Evolutionary conservation across 495 filamentous ascomycete species (phyloP).

Genomic region (Penicillium coprophilum): DNA sequence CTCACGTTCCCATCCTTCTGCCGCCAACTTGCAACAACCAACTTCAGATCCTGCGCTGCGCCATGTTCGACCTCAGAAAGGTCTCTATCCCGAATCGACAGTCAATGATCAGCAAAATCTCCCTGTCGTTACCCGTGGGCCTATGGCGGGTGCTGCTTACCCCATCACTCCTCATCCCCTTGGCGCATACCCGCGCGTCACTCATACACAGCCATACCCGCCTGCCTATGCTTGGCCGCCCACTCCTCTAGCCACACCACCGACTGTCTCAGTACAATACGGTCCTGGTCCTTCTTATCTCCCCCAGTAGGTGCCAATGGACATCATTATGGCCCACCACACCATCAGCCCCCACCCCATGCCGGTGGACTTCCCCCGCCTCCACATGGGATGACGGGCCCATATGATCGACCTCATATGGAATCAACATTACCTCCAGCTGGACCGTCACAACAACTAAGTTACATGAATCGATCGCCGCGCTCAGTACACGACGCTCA

Average conservation of each 20-base stretch:
- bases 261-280: slow-evolving; percentile 40
- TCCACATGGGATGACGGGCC: slow-evolving; percentile 26
- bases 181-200: slow-evolving; percentile 49
- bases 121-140: slow-evolving; percentile 61
- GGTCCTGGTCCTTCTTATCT: slow-evolving; percentile 30
- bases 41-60: slow-evolving; percentile 76
- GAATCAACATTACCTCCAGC: slow-evolving; percentile 31
- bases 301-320: slow-evolving; percentile 38
- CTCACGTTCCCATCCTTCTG: slow-evolving; percentile 68
- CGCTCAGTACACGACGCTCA: slow-evolving; percentile 29
- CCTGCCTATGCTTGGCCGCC: slow-evolving; percentile 63
- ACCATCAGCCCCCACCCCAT: slow-evolving; percentile 26
- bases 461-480: slow-evolving; percentile 38
- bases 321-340: slow-evolving; percentile 30
- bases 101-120: slow-evolving; percentile 77
- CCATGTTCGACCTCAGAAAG: slow-evolving; percentile 80
- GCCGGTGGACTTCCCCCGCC: slow-evolving; percentile 30
- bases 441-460: slow-evolving; percentile 25
- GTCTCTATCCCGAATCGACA: slow-evolving; percentile 97
- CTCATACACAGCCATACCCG: slow-evolving; percentile 46
- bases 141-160: slow-evolving; percentile 58
- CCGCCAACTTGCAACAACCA: slow-evolving; percentile 70
- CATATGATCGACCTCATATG: slow-evolving; percentile 39
- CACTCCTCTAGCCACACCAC: slow-evolving; percentile 54
- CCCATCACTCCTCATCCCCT: slow-evolving; percentile 53